Percentiles rank a stretch among this genome's conserved stretches.
These are phyloP conservation scores for Trichoderma semiorbis DNA, from an alignment of 2,329 filamentous ascomycete species.

Conservation along the genomic window DNA sequence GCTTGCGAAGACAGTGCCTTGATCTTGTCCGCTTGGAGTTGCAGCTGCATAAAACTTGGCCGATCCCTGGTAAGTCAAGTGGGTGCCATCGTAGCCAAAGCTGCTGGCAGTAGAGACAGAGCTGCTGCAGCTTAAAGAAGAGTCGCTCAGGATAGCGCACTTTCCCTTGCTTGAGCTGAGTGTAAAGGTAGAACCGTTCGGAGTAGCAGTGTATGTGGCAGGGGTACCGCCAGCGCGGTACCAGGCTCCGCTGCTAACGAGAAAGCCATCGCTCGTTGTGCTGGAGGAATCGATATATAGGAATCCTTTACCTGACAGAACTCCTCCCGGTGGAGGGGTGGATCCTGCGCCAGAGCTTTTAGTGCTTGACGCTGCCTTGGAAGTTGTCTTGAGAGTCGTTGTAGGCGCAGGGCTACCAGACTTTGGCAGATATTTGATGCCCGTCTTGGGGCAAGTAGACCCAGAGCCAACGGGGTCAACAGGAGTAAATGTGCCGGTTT, in stretches of 20 bases:
- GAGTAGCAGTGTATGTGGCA: neutral
- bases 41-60: neutral
- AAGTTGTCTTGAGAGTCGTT: neutral
- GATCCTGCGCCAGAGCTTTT: neutral
- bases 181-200: neutral
- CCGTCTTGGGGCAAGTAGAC: slow-evolving; percentile 59
- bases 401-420: neutral
- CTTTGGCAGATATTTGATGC: slow-evolving; percentile 55
- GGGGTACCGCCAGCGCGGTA: slow-evolving; percentile 7
- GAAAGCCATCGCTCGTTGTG: neutral
- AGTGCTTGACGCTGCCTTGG: neutral
- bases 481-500: slow-evolving; percentile 58
- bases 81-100: slow-evolving; percentile 3
- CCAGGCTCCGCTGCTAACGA: slow-evolving; percentile 1
- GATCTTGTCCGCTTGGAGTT: neutral
- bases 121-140: neutral
- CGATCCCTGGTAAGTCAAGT: neutral
- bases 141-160: slow-evolving; percentile 7
- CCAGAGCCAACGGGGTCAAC: slow-evolving; percentile 52
- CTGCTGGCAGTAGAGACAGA: neutral
- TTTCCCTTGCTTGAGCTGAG: slow-evolving; percentile 8
- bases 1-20: neutral
- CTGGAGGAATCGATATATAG: neutral
- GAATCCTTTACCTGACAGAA: neutral
- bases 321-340: neutral